Evolutionary conservation across 768 basidiomycete genomes (phyloP), one percentile per base, ranked within the genome.

Genomic region (Suillus discolor): DNA sequence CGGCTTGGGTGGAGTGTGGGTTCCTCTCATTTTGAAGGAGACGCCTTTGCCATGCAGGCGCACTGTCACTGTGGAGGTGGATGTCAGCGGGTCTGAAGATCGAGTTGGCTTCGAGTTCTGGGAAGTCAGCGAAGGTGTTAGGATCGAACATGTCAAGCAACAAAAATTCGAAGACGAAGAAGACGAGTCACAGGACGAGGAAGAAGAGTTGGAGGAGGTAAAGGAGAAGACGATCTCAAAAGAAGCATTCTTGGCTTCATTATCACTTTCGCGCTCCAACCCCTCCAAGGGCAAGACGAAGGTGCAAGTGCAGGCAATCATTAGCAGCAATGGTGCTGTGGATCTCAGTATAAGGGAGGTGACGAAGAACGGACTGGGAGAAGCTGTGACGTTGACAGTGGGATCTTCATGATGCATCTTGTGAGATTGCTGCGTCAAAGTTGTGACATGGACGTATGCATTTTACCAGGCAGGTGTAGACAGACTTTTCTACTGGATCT

Each of bases 101-200:
- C 74, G 66, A 64, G 79, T 92, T 51, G 87, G 84, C 15, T 83
- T 89, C 62, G 93, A 94, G 75, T 78, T 94, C 34, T 92, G 91
- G 90, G 92, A 94, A 73, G 87, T 88, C 20, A 83, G 83, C 62
- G 92, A 93, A 71, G 83, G 83, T 2, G 81, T 92, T 66, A 84
- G 85, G 64, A 73, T 89, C 23, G 90, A 91, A 69, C 87, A 84
- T 71, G 78, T 85, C 28, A 80, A 79, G 60, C 80, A 80, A 4
- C 79, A 82, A 6, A 83, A 83, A 67, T 67, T 77, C 9, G 84
- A 84, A 28, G 72, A 78, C 18, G 80, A 81, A 12, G 84, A 83
- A 3, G 81, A 80, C 4, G 84, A 82, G 9, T 81, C 80, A 8
- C 83, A 84, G 0, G 86, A 85, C 1, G 80, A 78, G 0, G 88